A percentile compares a stretch with the other conserved stretches of the same genome.
phyloP scores from a whole-genome alignment of 2,329 filamentous ascomycete species.

The Dothideomycetidae sp. region DNA sequence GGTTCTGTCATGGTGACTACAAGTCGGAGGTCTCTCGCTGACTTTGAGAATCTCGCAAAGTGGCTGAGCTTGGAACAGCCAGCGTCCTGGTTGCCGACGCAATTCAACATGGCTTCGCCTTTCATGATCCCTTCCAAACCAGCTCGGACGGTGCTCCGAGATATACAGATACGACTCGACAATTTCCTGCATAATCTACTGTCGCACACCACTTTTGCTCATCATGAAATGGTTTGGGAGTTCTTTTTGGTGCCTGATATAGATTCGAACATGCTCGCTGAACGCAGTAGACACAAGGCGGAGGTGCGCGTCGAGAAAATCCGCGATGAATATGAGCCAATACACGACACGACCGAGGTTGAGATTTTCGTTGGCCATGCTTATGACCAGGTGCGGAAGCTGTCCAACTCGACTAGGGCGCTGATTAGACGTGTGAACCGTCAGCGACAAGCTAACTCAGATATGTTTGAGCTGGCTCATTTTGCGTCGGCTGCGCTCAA shows the following conservation, averaged over 20 bases:
- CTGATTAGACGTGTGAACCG: slow-evolving; percentile 68
- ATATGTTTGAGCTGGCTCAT: slow-evolving; percentile 52
- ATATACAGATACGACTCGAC: slow-evolving; percentile 76
- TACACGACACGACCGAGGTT: slow-evolving; percentile 68
- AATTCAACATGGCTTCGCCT: slow-evolving; percentile 65
- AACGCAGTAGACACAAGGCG: slow-evolving; percentile 75
- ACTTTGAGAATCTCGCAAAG: slow-evolving; percentile 81
- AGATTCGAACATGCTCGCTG: slow-evolving; percentile 75
- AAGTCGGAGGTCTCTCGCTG: slow-evolving; percentile 69
- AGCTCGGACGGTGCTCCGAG: slow-evolving; percentile 70
- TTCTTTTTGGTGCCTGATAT: slow-evolving; percentile 96
- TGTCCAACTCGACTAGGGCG: slow-evolving; percentile 71
- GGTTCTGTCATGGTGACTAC: slow-evolving; percentile 89
- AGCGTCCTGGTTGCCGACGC: slow-evolving; percentile 80
- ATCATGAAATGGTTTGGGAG: slow-evolving; percentile 96
- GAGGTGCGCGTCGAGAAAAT: slow-evolving; percentile 71
- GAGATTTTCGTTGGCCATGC: slow-evolving; percentile 88
- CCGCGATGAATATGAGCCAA: slow-evolving; percentile 73
- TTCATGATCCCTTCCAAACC: slow-evolving; percentile 90
- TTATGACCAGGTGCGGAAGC: slow-evolving; percentile 70
- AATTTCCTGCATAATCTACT: slow-evolving; percentile 78
- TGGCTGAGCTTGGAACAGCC: slow-evolving; percentile 81
- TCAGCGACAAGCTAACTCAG: slow-evolving; percentile 48
- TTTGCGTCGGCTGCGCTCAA: slow-evolving; percentile 38
- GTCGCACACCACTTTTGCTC: slow-evolving; percentile 79